Evolutionary conservation across 441 rosid genomes (phyloP).

Genomic region (Brassica balearica): DNA sequence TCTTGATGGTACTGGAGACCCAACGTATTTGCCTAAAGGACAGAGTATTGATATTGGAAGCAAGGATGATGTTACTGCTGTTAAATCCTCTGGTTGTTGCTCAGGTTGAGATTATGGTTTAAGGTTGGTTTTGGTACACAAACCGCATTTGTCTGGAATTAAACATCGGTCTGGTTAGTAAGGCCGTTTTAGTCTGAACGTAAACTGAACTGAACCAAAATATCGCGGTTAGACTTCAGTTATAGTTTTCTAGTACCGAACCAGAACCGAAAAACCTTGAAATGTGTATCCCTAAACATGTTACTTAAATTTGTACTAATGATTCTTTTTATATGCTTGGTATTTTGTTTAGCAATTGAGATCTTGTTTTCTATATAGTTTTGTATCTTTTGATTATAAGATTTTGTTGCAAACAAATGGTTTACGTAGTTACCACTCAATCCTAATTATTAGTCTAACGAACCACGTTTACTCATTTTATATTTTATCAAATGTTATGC

Average conservation of each 20-base stretch:
- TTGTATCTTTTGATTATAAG: background rate
- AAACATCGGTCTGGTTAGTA: slow-evolving; percentile 13
- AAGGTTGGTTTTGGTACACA: slow-evolving; percentile 24
- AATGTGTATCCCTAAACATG: background rate
- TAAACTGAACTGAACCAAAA: background rate
- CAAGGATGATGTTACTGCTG: slow-evolving; percentile 68
- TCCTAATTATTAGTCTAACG: background rate
- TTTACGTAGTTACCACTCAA: background rate
- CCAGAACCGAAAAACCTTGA: background rate
- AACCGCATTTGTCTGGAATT: slow-evolving; percentile 1
- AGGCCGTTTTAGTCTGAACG: background rate
- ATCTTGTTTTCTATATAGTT: background rate
- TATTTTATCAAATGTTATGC: background rate
- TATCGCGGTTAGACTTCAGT: background rate
- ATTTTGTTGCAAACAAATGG: background rate
- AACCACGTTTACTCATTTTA: background rate
- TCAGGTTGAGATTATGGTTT: slow-evolving; percentile 50
- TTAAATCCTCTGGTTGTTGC: slow-evolving; percentile 69
- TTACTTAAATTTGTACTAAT: background rate
- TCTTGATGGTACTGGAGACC: slow-evolving; percentile 64
- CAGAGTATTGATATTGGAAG: slow-evolving; percentile 63
- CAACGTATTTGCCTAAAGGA: slow-evolving; percentile 66
- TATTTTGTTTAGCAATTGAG: background rate
- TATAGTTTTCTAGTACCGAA: background rate
- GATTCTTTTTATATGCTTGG: background rate